These are phyloP conservation scores for Phytopythium chamaehyphon DNA, from an alignment of 352 stramenopile species.

Conservation along the genomic window DNA sequence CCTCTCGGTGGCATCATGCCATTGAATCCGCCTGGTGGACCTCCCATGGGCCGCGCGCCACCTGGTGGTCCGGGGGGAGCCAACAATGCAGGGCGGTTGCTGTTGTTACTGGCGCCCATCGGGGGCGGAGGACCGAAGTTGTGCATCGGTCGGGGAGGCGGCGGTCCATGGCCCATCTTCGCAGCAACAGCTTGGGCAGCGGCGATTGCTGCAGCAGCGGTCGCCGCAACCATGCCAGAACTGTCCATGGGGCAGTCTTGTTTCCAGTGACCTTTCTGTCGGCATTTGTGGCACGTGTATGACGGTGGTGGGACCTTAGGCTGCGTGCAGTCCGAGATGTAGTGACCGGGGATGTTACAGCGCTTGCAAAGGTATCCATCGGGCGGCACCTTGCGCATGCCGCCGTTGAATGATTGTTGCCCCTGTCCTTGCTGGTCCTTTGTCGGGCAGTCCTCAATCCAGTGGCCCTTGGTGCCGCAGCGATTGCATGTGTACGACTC, in stretches of 20 bases:
- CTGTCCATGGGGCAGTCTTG: constrained; percentile 81
- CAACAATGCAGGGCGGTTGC: no score
- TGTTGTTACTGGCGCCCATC: background rate
- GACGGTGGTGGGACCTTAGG: constrained; percentile 74
- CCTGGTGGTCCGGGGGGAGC: background rate
- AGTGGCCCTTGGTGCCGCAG: constrained; percentile 81
- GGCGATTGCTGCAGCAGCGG: constrained; percentile 32
- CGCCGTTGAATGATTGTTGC: background rate
- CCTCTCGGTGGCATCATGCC: constrained; percentile 34
- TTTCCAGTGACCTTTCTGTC: constrained; percentile 87
- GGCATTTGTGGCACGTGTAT: constrained; percentile 86
- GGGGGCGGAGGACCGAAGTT: background rate
- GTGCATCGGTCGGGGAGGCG: constrained; percentile 4
- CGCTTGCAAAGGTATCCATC: constrained; percentile 86
- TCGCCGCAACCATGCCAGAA: constrained; percentile 45
- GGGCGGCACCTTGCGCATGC: constrained; percentile 40
- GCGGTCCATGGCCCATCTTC: constrained; percentile 10
- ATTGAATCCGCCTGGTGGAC: constrained; percentile 2
- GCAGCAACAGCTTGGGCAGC: constrained; percentile 18
- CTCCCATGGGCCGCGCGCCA: background rate
- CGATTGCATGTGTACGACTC: constrained; percentile 88
- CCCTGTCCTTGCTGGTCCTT: constrained; percentile 53
- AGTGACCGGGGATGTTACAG: constrained; percentile 81
- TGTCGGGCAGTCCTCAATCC: constrained; percentile 85
- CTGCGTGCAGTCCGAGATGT: constrained; percentile 84